A percentile compares a stretch with the other conserved stretches of the same genome.
Conservation (phyloP, 148 eudicot genomes). For the Fagopyrum esculentum region DNA sequence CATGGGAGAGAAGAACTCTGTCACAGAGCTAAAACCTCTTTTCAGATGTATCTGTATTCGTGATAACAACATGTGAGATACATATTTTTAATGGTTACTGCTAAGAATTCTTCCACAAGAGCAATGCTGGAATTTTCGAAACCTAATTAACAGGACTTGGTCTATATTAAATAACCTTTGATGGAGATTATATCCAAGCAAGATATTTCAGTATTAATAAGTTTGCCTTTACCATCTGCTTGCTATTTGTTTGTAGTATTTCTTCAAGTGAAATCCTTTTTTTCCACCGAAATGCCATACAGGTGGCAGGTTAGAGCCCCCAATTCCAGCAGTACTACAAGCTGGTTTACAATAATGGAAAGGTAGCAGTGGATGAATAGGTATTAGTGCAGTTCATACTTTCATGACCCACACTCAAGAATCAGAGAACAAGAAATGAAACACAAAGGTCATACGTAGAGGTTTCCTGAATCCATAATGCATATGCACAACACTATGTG, state of each 20-base stretch:
- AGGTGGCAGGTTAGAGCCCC: too few relatives aligned
- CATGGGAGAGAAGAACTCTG: conserved; percentile 91
- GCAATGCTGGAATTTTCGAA: not conserved
- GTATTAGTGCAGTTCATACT: not conserved
- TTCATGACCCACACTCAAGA: not conserved
- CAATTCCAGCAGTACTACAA: not conserved
- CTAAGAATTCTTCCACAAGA: not conserved
- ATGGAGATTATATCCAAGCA: not conserved
- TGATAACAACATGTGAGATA: conserved; percentile 15
- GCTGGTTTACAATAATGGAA: not conserved
- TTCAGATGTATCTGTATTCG: conserved; percentile 82
- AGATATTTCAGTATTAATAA: not conserved
- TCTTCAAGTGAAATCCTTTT: not conserved
- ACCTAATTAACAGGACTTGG: not conserved
- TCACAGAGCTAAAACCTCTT: conserved; percentile 89
- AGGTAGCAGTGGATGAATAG: not conserved
- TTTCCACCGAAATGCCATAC: too few relatives aligned
- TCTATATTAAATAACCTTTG: too few relatives aligned
- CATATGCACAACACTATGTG: not conserved
- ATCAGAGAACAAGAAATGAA: not conserved
- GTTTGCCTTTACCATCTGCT: not conserved
- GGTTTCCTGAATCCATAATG: not conserved
- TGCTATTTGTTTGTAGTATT: not conserved
- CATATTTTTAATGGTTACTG: not conserved
- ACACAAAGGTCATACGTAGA: not conserved